Conservation (phyloP, 1,284 basidiomycete genomes). For the Albatrellus sp. region DNA sequence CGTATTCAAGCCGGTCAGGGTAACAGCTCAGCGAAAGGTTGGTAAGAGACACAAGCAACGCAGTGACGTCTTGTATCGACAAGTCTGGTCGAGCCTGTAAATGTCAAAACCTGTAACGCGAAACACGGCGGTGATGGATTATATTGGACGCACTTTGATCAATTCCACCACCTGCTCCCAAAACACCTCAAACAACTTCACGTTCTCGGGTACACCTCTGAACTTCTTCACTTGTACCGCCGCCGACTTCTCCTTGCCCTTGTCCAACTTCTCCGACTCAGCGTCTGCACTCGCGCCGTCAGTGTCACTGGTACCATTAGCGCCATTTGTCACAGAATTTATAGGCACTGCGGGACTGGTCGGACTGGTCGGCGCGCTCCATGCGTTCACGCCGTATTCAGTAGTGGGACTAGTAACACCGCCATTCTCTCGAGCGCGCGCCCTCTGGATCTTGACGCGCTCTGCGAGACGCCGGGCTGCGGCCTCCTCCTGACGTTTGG, state of each 20-base stretch:
- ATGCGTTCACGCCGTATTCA: slow-evolving; percentile 14
- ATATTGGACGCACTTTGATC: slow-evolving; percentile 60
- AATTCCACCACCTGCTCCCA: slow-evolving; percentile 97
- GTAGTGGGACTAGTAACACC: slow-evolving; percentile 12
- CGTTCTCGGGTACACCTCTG: slow-evolving; percentile 86
- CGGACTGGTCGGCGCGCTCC: slow-evolving; percentile 15
- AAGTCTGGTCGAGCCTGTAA: slow-evolving; percentile 85
- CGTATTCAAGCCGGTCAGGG: slow-evolving; percentile 88
- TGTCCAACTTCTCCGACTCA: slow-evolving; percentile 25
- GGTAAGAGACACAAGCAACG: slow-evolving; percentile 83
- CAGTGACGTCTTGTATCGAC: slow-evolving; percentile 91
- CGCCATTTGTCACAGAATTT: neutral
- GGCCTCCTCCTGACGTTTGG: slow-evolving; percentile 81
- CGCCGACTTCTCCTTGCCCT: slow-evolving; percentile 36
- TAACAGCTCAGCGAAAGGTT: slow-evolving; percentile 92
- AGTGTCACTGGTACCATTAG: slow-evolving; percentile 6
- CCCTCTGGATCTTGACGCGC: slow-evolving; percentile 67
- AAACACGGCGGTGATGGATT: slow-evolving; percentile 1
- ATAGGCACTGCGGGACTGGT: slow-evolving; percentile 7
- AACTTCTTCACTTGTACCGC: slow-evolving; percentile 55
- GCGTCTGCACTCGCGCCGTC: slow-evolving; percentile 20
- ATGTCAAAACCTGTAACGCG: neutral
- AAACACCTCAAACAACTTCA: slow-evolving; percentile 90
- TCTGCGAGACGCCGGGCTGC: slow-evolving; percentile 78
- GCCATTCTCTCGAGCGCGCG: slow-evolving; percentile 41